Percentiles rank a stretch among this genome's conserved stretches.
Evolutionary conservation across 2,329 filamentous ascomycete species (phyloP).

Genomic region (Aureobasidium sp.): DNA sequence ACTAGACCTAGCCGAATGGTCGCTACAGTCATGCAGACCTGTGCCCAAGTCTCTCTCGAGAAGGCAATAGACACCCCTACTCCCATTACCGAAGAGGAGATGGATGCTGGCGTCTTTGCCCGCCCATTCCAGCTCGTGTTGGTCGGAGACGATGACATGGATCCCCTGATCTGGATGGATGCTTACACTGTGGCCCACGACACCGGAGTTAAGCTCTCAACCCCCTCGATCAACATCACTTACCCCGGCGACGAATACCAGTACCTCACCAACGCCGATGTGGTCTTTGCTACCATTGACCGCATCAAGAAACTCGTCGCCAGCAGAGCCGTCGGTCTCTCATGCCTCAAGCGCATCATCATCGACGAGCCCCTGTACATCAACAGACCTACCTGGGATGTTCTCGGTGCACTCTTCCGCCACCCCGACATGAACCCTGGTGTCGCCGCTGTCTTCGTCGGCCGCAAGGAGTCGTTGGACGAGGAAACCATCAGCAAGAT

Average conservation of each 20-base stretch:
- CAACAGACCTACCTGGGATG: background rate
- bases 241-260: background rate
- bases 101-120: background rate
- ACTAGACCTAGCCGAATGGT: background rate
- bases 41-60: background rate
- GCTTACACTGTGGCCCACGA: background rate
- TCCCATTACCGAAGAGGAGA: background rate
- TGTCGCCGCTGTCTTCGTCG: background rate
- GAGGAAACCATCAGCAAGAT: background rate
- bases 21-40: background rate
- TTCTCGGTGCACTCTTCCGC: background rate
- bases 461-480: background rate
- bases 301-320: background rate
- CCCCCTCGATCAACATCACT: background rate
- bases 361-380: conserved; percentile 1
- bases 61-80: background rate
- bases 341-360: background rate
- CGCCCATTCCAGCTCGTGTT: background rate
- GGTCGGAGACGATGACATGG: background rate
- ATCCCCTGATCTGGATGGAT: background rate
- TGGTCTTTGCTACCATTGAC: background rate
- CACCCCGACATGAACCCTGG: background rate
- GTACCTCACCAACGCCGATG: background rate
- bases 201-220: background rate
- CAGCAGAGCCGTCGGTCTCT: background rate